A percentile compares a stretch with the other conserved stretches of the same genome.
Conservation (phyloP, 192 early-diverging fungal species). For the Cetraspora pellucida region DNA sequence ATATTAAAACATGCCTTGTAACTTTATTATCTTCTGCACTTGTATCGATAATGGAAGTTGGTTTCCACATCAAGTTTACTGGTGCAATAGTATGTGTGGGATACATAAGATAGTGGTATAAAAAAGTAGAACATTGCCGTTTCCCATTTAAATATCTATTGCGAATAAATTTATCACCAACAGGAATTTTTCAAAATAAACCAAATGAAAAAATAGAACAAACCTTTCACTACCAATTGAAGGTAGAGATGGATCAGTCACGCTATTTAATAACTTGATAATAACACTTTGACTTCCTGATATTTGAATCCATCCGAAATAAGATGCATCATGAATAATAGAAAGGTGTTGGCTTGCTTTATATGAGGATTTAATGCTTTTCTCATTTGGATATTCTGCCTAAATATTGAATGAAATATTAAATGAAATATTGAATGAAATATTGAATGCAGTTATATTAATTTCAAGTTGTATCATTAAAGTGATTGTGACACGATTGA, state of each 20-base stretch:
- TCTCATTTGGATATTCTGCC: conserved; percentile 85
- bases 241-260: conserved; percentile 64
- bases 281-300: conserved; percentile 57
- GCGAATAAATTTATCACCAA: neutral
- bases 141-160: conserved; percentile 63
- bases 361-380: conserved; percentile 75
- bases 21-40: conserved; percentile 24
- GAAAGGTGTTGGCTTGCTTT: conserved; percentile 74
- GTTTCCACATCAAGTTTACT: conserved; percentile 76
- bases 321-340: conserved; percentile 87
- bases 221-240: conserved; percentile 49
- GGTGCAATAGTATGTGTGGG: conserved; percentile 72
- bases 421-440: too few species aligned
- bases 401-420: conserved; percentile 34
- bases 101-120: conserved; percentile 58
- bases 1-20: conserved; percentile 62
- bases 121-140: conserved; percentile 54
- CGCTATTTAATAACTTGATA: conserved; percentile 47
- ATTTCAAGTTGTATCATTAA: too few species aligned
- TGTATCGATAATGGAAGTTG: neutral
- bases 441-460: too few species aligned
- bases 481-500: neutral
- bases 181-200: too few species aligned
- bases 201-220: too few species aligned
- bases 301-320: conserved; percentile 73